A percentile compares a stretch with the other conserved stretches of the same genome.
These are phyloP conservation scores for Aspergillus carlsbadensis DNA, from an alignment of 495 filamentous ascomycete genomes.

Conservation along the genomic window DNA sequence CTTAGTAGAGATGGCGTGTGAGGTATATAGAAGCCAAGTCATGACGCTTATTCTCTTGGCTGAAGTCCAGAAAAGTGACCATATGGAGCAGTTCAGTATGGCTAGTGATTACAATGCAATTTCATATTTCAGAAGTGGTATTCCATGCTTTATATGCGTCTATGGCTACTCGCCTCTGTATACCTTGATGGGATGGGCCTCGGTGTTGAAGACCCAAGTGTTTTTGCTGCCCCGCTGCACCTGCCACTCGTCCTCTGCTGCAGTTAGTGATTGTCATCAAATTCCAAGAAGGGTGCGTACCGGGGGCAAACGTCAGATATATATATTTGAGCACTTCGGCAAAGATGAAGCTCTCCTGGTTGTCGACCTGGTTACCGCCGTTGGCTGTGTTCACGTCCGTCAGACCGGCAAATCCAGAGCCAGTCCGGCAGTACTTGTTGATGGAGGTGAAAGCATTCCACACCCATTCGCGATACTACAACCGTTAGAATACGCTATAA, in stretches of 20 bases:
- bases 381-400: slow-evolving; percentile 60
- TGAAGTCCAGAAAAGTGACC: too few species aligned
- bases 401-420: slow-evolving; percentile 66
- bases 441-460: slow-evolving; percentile 80
- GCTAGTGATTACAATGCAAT: too few species aligned
- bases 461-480: slow-evolving; percentile 75
- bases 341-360: slow-evolving; percentile 88
- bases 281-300: slow-evolving; percentile 1
- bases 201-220: slow-evolving; percentile 79
- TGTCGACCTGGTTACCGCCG: slow-evolving; percentile 64
- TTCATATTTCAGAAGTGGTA: too few species aligned
- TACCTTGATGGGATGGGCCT: slow-evolving; percentile 75
- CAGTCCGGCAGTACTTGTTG: slow-evolving; percentile 60
- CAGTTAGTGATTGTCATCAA: background rate
- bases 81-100: too few species aligned
- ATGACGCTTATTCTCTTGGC: too few species aligned
- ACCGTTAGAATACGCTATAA: slow-evolving; percentile 13
- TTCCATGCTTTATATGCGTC: too few species aligned
- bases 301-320: slow-evolving; percentile 55
- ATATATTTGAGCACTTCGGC: slow-evolving; percentile 88
- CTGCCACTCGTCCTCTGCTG: slow-evolving; percentile 63
- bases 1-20: background rate
- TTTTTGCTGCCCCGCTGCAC: slow-evolving; percentile 58
- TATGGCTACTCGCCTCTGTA: background rate
- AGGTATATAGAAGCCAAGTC: background rate